Base-by-base conservation (phyloP, 106 monocot genomes). In the Dendrobium catenatum region DNA sequence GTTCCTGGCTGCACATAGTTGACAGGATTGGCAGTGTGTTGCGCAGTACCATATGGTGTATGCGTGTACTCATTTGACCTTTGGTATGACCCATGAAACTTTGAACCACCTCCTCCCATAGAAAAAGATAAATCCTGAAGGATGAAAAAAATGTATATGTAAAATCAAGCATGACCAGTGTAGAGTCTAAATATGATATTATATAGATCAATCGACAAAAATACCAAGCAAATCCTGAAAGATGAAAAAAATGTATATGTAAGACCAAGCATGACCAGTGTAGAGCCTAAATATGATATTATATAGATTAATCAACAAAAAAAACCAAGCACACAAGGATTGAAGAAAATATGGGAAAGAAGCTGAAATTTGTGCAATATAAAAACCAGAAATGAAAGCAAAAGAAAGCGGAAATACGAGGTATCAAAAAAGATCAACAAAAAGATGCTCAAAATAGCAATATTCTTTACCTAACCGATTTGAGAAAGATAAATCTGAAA, bases 11-110 rank as follows among this genome's bases (percentile, higher is more conserved):
- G 84, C 17, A 73, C 58, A 85, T 86, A 54, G 68, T 56, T 86
- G 42, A n/a, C 79, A 68, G 86, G 46, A 59, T 87, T 54, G 13
- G 84, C 56, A 80, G 88, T 47, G 72, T 86, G 85, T 27, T 84
- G 81, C 16, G 80, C 41, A 37, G 81, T 31, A 16, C 84, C 75
- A 4, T 74, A 46, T 44, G 43, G 5, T 74, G 74, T 19, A 74
- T 43, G 42, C n/a, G 74, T 5, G 13, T 74, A 44, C 19, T 74
- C 43, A 74, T 43, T 41, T 42, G 74, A 74, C 20, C 1, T 42
- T 19, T 7, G 74, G 43, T 13, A 16, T 42, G n/a, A 74, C 0
- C 74, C 44, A 22, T 43, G 18, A 19, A 20, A 74, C 43, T 42
- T 74, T 74, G 74, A 74, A 74, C 74, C 74, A 44, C 74, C 43